Conservation (phyloP, 176 grass and related monocot genomes). For the Aegilops tauschii region DNA sequence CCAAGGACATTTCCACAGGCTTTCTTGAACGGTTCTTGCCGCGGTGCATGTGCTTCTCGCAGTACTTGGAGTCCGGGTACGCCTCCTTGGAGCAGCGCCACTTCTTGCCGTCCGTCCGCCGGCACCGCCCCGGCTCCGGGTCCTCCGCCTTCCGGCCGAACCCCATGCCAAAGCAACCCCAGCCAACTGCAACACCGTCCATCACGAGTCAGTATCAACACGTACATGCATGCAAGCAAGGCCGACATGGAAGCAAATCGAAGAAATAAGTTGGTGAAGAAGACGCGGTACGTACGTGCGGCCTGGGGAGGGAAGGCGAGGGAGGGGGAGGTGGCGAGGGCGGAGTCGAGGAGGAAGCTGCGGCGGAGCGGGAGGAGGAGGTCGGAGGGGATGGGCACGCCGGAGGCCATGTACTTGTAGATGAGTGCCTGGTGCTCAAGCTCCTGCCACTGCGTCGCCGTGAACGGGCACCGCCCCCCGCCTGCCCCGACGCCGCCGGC, state of each 20-base stretch:
- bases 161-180: conserved; percentile 81
- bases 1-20: conserved; percentile 99
- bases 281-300: conserved; percentile 38
- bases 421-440: conserved; percentile 94
- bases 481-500: not conserved
- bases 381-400: conserved; percentile 78
- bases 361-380: conserved; percentile 77
- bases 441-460: conserved; percentile 95
- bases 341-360: conserved; percentile 79
- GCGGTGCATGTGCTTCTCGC: conserved; percentile 98
- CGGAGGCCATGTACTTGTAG: conserved; percentile 91
- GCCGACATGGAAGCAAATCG: too few relatives aligned
- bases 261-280: too few relatives aligned
- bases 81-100: conserved; percentile 98
- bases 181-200: conserved; percentile 43
- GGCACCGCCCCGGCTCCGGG: conserved; percentile 87
- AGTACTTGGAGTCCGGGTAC: conserved; percentile 95
- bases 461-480: conserved; percentile 62
- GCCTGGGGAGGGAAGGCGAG: conserved; percentile 70
- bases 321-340: conserved; percentile 65
- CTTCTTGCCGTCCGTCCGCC: conserved; percentile 95
- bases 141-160: conserved; percentile 76
- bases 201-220: too few relatives aligned
- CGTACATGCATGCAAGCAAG: too few relatives aligned
- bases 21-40: conserved; percentile 99